These are phyloP conservation scores for Aureobasidium vineae DNA, from an alignment of 2,329 filamentous ascomycete genomes.

Conservation along the genomic window DNA sequence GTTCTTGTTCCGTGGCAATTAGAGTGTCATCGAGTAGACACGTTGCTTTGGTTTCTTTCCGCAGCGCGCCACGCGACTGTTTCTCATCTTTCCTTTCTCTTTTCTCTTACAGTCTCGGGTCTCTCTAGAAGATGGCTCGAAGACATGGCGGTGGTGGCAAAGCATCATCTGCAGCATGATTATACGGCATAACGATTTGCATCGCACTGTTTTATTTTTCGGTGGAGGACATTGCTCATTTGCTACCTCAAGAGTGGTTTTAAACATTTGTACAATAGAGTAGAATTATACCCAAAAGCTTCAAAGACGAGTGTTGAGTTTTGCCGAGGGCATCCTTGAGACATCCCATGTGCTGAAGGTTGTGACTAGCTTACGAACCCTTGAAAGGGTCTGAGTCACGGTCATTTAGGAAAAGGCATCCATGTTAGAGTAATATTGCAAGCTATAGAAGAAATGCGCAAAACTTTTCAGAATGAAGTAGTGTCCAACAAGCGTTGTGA, in stretches of 20 bases:
- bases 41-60: background rate
- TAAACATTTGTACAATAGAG: slow-evolving; percentile 3
- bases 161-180: slow-evolving; percentile 7
- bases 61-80: background rate
- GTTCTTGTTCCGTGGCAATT: slow-evolving; percentile 80
- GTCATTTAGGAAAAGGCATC: too few relatives aligned
- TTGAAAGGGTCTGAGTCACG: too few relatives aligned
- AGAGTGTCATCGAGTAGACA: background rate
- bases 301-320: background rate
- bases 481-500: too few relatives aligned
- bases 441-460: too few relatives aligned
- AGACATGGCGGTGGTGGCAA: background rate
- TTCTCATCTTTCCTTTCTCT: background rate
- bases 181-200: slow-evolving; percentile 11
- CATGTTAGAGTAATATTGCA: too few relatives aligned
- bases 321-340: background rate
- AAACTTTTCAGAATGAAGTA: background rate
- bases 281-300: slow-evolving; percentile 13
- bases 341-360: background rate
- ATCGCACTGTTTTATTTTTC: slow-evolving; percentile 7
- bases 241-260: background rate
- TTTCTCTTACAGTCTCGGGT: background rate
- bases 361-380: background rate
- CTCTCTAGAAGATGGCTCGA: background rate
- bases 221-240: background rate